phyloP scores from a whole-genome alignment of 2,329 filamentous ascomycete species.

The Tolypocladium ophioglossoides region DNA sequence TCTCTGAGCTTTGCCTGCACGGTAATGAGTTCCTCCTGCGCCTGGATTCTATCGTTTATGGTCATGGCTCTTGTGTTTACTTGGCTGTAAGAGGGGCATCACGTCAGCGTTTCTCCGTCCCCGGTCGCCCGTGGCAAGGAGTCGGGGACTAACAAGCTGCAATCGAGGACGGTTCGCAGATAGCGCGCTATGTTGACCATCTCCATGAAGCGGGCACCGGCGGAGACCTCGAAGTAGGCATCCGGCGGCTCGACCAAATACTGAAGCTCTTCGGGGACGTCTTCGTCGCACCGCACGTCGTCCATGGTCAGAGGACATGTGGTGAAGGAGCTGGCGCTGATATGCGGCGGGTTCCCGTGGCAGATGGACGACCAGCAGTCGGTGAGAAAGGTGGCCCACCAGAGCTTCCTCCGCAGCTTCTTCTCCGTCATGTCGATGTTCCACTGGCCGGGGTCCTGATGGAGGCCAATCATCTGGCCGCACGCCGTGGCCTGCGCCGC shows the following conservation, averaged over 20 bases:
- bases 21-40: slow-evolving; percentile 11
- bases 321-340: slow-evolving; percentile 27
- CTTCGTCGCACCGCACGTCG: slow-evolving; percentile 31
- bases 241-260: slow-evolving; percentile 23
- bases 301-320: slow-evolving; percentile 28
- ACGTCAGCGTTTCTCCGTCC: slow-evolving; percentile 1
- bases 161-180: slow-evolving; percentile 21
- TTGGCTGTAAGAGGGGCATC: slow-evolving; percentile 11
- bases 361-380: slow-evolving; percentile 35
- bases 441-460: slow-evolving; percentile 31
- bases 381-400: slow-evolving; percentile 31
- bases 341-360: slow-evolving; percentile 36
- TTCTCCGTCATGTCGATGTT: slow-evolving; percentile 31
- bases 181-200: slow-evolving; percentile 19
- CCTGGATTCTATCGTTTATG: slow-evolving; percentile 7
- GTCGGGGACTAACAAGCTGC: slow-evolving; percentile 18
- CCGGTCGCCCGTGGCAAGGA: background rate
- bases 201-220: slow-evolving; percentile 27
- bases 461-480: slow-evolving; percentile 35
- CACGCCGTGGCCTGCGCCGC: slow-evolving; percentile 31
- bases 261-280: slow-evolving; percentile 22
- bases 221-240: slow-evolving; percentile 19
- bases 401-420: slow-evolving; percentile 30
- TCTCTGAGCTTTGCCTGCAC: slow-evolving; percentile 20
- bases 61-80: slow-evolving; percentile 9